Percentiles rank a stretch among this genome's conserved stretches.
Conservation (phyloP, 2,329 filamentous ascomycete species). For the Aspergillus sp. region DNA sequence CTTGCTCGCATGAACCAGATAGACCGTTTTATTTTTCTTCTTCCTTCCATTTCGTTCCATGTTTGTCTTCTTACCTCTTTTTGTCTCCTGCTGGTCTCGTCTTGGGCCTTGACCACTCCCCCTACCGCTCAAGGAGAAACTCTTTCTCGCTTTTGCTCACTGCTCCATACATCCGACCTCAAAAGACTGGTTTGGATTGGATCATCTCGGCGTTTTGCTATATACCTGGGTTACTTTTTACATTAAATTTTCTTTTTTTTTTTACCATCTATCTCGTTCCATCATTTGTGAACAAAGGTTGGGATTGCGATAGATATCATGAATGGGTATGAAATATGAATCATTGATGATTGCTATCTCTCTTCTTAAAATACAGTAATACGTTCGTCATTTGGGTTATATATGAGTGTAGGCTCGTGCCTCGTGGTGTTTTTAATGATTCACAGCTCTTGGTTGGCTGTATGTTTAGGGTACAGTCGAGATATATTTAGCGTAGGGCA, state of each 20-base stretch:
- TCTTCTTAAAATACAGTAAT: background rate
- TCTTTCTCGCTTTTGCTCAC: background rate
- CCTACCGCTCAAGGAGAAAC: background rate
- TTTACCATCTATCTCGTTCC: too few species aligned
- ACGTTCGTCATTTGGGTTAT: too few species aligned
- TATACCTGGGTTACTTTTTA: conserved; percentile 15
- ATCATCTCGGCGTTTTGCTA: conserved; percentile 9
- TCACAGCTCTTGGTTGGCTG: too few species aligned
- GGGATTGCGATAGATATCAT: conserved; percentile 9
- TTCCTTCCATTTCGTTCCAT: background rate
- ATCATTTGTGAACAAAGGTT: background rate
- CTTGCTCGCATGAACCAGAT: conserved; percentile 6
- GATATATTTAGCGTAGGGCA: too few species aligned
- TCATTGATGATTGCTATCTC: background rate
- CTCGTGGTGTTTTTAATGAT: background rate
- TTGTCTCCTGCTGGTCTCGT: background rate
- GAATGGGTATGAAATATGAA: background rate
- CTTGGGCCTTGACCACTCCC: background rate
- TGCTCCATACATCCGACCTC: background rate
- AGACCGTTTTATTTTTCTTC: conserved; percentile 1
- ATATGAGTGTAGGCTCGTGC: background rate
- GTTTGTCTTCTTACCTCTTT: background rate
- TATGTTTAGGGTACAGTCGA: too few species aligned
- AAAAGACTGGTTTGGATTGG: background rate
- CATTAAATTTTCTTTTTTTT: background rate